Evolutionary conservation across 306 rosid species (phyloP).

Genomic region (Begonia fuchsioides): DNA sequence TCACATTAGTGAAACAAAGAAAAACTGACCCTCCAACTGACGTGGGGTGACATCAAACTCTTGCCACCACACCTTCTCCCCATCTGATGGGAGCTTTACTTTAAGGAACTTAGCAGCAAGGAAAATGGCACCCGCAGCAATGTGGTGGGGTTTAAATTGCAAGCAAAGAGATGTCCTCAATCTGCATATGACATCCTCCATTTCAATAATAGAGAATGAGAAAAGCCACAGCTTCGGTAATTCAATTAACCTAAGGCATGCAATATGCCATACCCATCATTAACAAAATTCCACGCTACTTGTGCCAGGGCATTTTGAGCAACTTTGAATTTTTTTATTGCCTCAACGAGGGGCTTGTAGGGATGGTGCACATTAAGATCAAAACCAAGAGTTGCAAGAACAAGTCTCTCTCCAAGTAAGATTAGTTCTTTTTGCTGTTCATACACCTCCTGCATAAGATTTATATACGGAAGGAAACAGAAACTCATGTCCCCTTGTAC

Average conservation of each 20-base stretch:
- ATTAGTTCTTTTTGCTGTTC: slow-evolving; percentile 90
- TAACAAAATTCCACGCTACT: slow-evolving; percentile 99
- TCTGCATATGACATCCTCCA: slow-evolving; percentile 64
- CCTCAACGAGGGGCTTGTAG: slow-evolving; percentile 97
- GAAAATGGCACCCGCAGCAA: slow-evolving; percentile 98
- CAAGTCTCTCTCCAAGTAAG: slow-evolving; percentile 85
- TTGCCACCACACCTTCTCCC: slow-evolving; percentile 99
- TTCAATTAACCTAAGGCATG: slow-evolving; percentile 19
- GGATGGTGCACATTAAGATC: slow-evolving; percentile 93
- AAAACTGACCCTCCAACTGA: slow-evolving; percentile 98
- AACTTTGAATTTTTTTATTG: slow-evolving; percentile 92
- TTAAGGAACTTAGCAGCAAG: slow-evolving; percentile 98
- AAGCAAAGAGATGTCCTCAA: slow-evolving; percentile 97
- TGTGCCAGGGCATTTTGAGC: slow-evolving; percentile 98
- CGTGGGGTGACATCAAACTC: slow-evolving; percentile 99
- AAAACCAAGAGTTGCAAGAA: slow-evolving; percentile 92
- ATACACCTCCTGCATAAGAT: slow-evolving; percentile 69
- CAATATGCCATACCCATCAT: slow-evolving; percentile 79
- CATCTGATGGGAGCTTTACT: slow-evolving; percentile 97
- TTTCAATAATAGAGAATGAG: slow-evolving; percentile 33
- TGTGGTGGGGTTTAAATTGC: slow-evolving; percentile 98
- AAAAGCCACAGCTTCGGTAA: slow-evolving; percentile 31
- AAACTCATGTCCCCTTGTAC: too few species aligned
- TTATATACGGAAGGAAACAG: not conserved
- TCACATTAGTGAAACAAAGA: too few species aligned